A percentile compares a stretch with the other conserved stretches of the same genome.
Conservation (phyloP, 2,329 filamentous ascomycete species). For the Fusarium tupiense region DNA sequence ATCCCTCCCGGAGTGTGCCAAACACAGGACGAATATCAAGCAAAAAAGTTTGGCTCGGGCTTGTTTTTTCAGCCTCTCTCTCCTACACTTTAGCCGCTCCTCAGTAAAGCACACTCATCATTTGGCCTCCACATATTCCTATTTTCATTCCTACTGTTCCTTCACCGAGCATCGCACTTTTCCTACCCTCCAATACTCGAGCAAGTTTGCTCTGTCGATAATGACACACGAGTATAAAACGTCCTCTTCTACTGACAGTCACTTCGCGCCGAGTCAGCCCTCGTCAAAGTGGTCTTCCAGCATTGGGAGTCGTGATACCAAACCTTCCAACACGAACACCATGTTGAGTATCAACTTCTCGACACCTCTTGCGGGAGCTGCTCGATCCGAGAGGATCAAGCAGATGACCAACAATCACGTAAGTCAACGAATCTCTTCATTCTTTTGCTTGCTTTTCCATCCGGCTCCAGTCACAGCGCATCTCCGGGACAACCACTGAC, state of each 20-base stretch:
- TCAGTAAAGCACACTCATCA: background rate
- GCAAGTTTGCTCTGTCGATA: slow-evolving; percentile 3
- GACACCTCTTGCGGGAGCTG: slow-evolving; percentile 50
- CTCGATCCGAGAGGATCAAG: slow-evolving; percentile 50
- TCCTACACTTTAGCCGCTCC: slow-evolving; percentile 9
- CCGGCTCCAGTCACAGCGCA: background rate
- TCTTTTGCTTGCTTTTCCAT: background rate
- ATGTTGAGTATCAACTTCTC: slow-evolving; percentile 54
- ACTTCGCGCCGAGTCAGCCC: slow-evolving; percentile 12
- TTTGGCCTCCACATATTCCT: background rate
- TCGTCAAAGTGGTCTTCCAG: slow-evolving; percentile 33
- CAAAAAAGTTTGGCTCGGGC: background rate
- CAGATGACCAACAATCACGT: slow-evolving; percentile 53
- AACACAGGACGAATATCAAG: slow-evolving; percentile 1
- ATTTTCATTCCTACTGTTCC: background rate
- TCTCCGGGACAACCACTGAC: background rate
- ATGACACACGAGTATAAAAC: slow-evolving; percentile 20
- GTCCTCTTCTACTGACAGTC: slow-evolving; percentile 11
- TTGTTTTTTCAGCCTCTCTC: slow-evolving; percentile 5
- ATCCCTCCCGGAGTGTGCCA: background rate
- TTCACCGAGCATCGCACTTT: background rate
- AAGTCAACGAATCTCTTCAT: slow-evolving; percentile 26
- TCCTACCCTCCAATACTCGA: background rate
- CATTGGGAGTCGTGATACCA: slow-evolving; percentile 22
- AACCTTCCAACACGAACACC: slow-evolving; percentile 24